Evolutionary conservation across 1,139 yeast species (phyloP), one percentile per base, ranked within the genome.

Genomic region (Kodamaea sp.): DNA sequence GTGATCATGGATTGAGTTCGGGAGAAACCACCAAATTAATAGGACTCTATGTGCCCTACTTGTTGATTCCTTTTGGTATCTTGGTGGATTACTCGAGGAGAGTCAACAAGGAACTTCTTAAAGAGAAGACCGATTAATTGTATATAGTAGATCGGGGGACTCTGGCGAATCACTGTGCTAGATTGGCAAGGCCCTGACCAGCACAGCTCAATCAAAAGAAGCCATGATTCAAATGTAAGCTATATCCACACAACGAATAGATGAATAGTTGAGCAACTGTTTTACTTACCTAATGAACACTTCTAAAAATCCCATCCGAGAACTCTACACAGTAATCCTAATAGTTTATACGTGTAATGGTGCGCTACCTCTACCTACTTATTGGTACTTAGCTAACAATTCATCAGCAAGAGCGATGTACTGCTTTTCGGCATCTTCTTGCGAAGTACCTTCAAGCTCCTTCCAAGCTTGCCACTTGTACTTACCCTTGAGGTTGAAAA

Each of bases 401-500:
- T 77, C 78, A 54, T 80, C 80, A 44, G 83, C 96, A 31, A 83
- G 67, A 24, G 62, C 84, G 57, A 89, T 87, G 73, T 88, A 86
- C 65, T 87, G 73, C 55, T 76, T 51, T 72, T 90, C 97, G 44
- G 99, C 99, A 21, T 89, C 97, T 50, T 81, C 95, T 65, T 84
- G 86, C 34, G 88, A 65, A 41, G 76, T 77, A 38, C 97, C 98
- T 70, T 87, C 83, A 54, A 83, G 71, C 51, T 81, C 82, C 55
- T 82, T 83, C 98, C 98, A 92, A 12, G 97, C 77, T 61, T 88
- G 90, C 97, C 97, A 92, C 77, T 92, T 92, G 78, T 86, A 86
- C 69, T 92, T 90, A 51, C 92, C 97, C 73, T 85, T 86, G 69
- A 92, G 76, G 69, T 90, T 95, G 63, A 90, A 87, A 46, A 86